Percentiles rank a stretch among this genome's conserved stretches.
phyloP scores from a whole-genome alignment of 2,329 filamentous ascomycete species.

The Ophiocordyceps australis region DNA sequence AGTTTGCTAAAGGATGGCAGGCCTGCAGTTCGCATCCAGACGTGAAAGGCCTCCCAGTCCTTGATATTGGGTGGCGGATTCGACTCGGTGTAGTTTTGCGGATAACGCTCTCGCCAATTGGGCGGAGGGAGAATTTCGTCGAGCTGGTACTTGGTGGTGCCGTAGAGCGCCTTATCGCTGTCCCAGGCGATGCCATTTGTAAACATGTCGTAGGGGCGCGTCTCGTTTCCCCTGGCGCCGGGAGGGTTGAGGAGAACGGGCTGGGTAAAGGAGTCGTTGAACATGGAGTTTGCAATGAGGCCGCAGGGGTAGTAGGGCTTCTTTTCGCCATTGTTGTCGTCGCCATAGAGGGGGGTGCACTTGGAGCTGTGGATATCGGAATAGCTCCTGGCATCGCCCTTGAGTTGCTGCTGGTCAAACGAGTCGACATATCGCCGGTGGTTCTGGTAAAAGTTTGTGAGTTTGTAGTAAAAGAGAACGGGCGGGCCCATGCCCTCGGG shows the following conservation, averaged over 20 bases:
- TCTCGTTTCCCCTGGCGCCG: constrained; percentile 9
- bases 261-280: constrained; percentile 75
- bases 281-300: constrained; percentile 87
- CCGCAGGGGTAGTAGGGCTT: constrained; percentile 88
- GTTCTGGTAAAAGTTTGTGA: constrained; percentile 98
- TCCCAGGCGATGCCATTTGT: constrained; percentile 71
- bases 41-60: constrained; percentile 72
- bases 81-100: constrained; percentile 46
- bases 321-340: constrained; percentile 18
- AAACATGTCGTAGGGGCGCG: constrained; percentile 53
- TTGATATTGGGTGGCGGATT: constrained; percentile 54
- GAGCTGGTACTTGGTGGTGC: constrained; percentile 44
- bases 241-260: constrained; percentile 41
- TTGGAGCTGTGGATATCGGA: constrained; percentile 45
- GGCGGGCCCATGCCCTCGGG: constrained; percentile 65
- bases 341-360: constrained; percentile 54
- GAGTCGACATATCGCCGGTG: constrained; percentile 91
- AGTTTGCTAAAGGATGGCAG: constrained; percentile 91
- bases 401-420: constrained; percentile 64
- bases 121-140: constrained; percentile 61
- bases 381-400: constrained; percentile 45
- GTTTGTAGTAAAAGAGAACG: constrained; percentile 83
- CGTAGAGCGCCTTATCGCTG: constrained; percentile 68
- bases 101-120: constrained; percentile 63
- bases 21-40: constrained; percentile 97